Base-by-base conservation (phyloP, 495 filamentous ascomycete species). In the Tuber aestivum region DNA sequence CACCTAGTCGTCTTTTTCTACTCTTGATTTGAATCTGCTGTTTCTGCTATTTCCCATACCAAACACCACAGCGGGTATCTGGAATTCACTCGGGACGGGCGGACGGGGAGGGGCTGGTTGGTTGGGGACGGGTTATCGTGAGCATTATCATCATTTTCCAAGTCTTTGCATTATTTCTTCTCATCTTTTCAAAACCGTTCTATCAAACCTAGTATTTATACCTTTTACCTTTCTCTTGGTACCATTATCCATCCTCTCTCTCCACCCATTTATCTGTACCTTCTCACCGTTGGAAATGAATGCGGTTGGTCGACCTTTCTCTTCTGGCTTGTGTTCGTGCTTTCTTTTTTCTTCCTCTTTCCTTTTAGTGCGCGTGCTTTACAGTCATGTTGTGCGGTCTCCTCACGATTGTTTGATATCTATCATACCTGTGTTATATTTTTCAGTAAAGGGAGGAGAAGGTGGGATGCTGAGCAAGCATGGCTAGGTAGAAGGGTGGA, bases 131-230 rank as follows among this genome's bases (percentile, higher is more conserved):
- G 27, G 56, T 35, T 65, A 65, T 65, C 32, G 14, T 65, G 56
- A 65, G 56, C 56, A 65, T 65, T 65, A 65, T 35, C 56, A 65
- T 35, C 32, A 35, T 35, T 65, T 65, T 65, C 56, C 4, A 65
- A 65, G 56, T 65, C 27, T 65, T 35, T 35, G 56, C 56, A 79
- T 79, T 79, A 79, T 75, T 79, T 75, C 78, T 71, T 79, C 70
- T 37, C 77, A 40, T 3, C 70, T 45, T 70, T 75, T 14, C 70
- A 61, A 70, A 75, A 41, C 71, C 71, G 71, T 75, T 50, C 79
- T 44, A 70, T 70, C 78, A 73, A 56, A 61, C 70, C 45, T 79
- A 79, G 78, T 79, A 79, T 72, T 77, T 79, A 73, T 79, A 79
- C 35, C n/a, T 40, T 70, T 61, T 71, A 41, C 56, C 35, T 61